Percentiles rank a stretch among this genome's conserved stretches.
Conservation (phyloP, 2,329 filamentous ascomycete species). For the Alternaria ventricosa region DNA sequence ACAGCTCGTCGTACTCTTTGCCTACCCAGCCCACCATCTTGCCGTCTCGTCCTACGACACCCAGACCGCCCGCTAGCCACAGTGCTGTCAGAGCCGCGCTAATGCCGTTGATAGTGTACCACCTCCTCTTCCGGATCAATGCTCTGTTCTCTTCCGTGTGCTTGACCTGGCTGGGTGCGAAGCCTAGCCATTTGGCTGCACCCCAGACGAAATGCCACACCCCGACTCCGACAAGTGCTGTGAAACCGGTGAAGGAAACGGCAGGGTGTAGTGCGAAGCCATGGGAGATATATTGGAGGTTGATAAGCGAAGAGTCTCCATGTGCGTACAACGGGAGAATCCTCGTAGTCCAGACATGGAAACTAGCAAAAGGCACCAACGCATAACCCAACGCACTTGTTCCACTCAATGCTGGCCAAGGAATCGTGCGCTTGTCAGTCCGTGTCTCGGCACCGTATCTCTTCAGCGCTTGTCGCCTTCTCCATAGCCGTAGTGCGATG, state of each 20-base stretch:
- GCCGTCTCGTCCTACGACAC: conserved; percentile 76
- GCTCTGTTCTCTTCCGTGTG: conserved; percentile 57
- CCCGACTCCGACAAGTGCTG: conserved; percentile 69
- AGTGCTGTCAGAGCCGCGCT: conserved; percentile 64
- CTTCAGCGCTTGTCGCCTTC: conserved; percentile 72
- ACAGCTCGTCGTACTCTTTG: conserved; percentile 79
- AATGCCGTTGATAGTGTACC: conserved; percentile 74
- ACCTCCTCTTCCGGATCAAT: conserved; percentile 66
- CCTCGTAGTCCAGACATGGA: conserved; percentile 79
- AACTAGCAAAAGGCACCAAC: conserved; percentile 68
- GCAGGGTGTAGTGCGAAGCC: conserved; percentile 76
- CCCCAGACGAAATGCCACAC: conserved; percentile 85
- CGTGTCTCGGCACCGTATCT: conserved; percentile 76
- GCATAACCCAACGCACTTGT: conserved; percentile 76
- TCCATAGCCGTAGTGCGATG: conserved; percentile 75
- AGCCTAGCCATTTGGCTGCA: conserved; percentile 79
- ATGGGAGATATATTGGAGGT: conserved; percentile 82
- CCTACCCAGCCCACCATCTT: conserved; percentile 78
- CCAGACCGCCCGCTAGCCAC: conserved; percentile 85
- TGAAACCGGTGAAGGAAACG: conserved; percentile 73
- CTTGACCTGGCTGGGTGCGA: conserved; percentile 64
- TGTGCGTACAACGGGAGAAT: conserved; percentile 76
- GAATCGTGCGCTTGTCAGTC: conserved; percentile 55
- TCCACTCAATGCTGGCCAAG: conserved; percentile 75
- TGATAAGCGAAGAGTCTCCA: conserved; percentile 85